Evolutionary conservation across 441 rosid species (phyloP), one percentile per base, ranked within the genome.

Genomic region (Erodium trifolium): DNA sequence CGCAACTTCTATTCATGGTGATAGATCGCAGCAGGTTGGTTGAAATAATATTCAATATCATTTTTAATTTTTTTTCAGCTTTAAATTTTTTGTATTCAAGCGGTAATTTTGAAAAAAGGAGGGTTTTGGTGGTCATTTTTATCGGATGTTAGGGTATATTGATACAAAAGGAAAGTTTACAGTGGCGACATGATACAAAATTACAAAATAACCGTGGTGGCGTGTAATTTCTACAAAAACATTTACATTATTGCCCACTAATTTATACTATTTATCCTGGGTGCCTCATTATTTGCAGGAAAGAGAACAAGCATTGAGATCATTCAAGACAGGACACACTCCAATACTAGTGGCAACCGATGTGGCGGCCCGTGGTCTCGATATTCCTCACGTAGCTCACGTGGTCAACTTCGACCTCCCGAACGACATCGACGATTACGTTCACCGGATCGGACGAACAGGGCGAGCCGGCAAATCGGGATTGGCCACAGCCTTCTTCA

Each of bases 331-430:
- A 45, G 97, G 98, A 17, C 83, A 79, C 53, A 85, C 95, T 14
- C 98, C 98, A 14, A 93, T 93, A 37, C 74, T 93, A 78, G 98
- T 93, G 0, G 97, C 97, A 39, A 91, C 96, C 3, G 98, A 93
- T 63, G 98, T 23, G 27, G 27, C 27, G 27, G 27, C 27, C 27
- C 27, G 27, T 23, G 27, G 27, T 23, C 27, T 23, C 27, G 27
- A 23, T 23, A 23, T 23, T 23, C 27, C 27, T 23, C 27, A 23
- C 27, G 27, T 23, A 23, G 27, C 27, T 23, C 27, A 23, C 27
- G 27, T 23, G 27, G 27, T 23, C 27, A 23, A 23, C 27, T 23
- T 93, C 66, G 97, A 93, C 81, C 91, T 93, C 34, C 98, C 98
- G 17, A 91, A 91, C 69, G 98, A 93, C 71, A 93, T 93, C 41